Base-by-base conservation (phyloP, 768 basidiomycete genomes). In the Phlegmacium glaucopus region DNA sequence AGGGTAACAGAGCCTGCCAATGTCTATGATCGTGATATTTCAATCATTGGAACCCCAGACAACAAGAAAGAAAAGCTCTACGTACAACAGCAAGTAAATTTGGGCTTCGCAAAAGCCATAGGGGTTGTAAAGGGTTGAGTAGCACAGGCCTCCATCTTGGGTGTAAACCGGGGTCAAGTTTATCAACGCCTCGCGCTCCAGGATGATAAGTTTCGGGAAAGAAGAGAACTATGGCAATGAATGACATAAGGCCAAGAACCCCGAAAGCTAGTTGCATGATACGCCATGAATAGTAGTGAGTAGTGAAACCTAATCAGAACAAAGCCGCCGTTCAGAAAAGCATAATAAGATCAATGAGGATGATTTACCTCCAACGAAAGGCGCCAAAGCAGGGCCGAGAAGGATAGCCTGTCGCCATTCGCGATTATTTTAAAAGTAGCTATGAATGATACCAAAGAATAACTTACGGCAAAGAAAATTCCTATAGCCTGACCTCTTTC, bases 181-280 rank as follows among this genome's bases (percentile, higher is more conserved):
- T 78, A 44, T 83, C 82, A 2, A 83, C 66, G 0, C 82, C 78
- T 32, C 74, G 67, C 1, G 73, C 58, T 6, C 79, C 75, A 1
- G 85, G 84, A 54, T 83, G 80, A 42, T 75, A 78, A 2, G 85
- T 87, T 55, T 88, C 86, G 0, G 85, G 85, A n/a, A 85, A 72
- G 44, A 72, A 72, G 3, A 74, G 35, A 1, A 59, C 41, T 27
- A 85, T 67, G 5, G 66, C 50, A 6, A 73, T 6, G 29, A 78
- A 67, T 1, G 70, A 65, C 1, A 72, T 10, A 0, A 76, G 30
- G 2, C 74, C 76, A 32, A 67, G 60, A 0, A 69, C 30, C 3
- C 74, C 76, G 1, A 87, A 48, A 0, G 56, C 54, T 7, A 63
- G 57, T 56, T 88, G 84, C 61, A 84, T 76, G 4, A 71, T 51